Conservation (phyloP, 2,329 filamentous ascomycete species). For the Chrysoporthe puriensis region DNA sequence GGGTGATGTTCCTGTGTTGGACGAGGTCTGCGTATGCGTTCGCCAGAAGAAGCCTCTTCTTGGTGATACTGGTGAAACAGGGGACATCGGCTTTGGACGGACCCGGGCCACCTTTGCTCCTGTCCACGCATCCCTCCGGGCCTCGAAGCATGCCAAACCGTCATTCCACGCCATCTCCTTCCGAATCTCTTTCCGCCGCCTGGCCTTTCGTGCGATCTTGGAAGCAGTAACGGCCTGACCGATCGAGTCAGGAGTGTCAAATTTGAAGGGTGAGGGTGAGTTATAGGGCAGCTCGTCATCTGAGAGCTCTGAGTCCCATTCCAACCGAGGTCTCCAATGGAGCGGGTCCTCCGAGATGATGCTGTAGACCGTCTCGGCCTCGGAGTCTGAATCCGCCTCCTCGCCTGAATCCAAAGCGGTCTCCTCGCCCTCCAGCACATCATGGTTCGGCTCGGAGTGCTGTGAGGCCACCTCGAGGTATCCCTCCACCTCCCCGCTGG, state of each 20-base stretch:
- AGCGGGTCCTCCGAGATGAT: conserved; percentile 58
- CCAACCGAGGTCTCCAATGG: conserved; percentile 55
- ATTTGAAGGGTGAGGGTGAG: conserved; percentile 52
- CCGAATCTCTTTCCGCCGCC: conserved; percentile 59
- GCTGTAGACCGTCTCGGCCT: conserved; percentile 58
- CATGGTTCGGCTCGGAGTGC: neutral
- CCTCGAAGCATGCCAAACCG: conserved; percentile 78
- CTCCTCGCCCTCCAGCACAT: conserved; percentile 34
- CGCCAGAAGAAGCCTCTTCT: conserved; percentile 52
- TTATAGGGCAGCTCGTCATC: conserved; percentile 46
- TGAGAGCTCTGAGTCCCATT: conserved; percentile 63
- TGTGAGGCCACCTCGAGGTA: conserved; percentile 27
- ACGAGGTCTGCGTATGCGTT: conserved; percentile 47
- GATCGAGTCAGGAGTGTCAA: conserved; percentile 54
- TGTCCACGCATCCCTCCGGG: conserved; percentile 83
- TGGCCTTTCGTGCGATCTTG: conserved; percentile 55
- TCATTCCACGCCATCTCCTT: conserved; percentile 78
- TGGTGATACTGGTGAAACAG: conserved; percentile 47
- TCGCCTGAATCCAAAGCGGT: conserved; percentile 41
- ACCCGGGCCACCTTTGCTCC: conserved; percentile 67
- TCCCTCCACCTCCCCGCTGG: conserved; percentile 14
- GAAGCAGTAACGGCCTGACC: conserved; percentile 46
- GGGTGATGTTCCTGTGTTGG: conserved; percentile 39
- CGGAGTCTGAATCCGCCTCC: conserved; percentile 48
- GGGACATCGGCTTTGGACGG: conserved; percentile 49